These are phyloP conservation scores for Cystobasidiaceae sp. DNA, from an alignment of 1,284 basidiomycete genomes.

Conservation along the genomic window DNA sequence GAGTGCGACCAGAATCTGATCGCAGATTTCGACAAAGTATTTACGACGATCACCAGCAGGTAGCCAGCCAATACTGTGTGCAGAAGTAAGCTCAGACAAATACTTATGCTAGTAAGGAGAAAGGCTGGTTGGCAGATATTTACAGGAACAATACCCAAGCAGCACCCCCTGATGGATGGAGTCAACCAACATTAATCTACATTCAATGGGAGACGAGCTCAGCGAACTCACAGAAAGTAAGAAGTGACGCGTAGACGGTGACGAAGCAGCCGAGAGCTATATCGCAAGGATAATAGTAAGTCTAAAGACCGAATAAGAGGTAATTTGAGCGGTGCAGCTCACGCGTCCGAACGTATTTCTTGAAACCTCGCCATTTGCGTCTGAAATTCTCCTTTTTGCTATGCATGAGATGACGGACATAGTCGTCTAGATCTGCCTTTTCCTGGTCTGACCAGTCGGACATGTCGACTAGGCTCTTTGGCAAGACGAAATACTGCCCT, in stretches of 20 bases:
- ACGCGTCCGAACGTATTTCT: slow-evolving; percentile 32
- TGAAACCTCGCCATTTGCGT: slow-evolving; percentile 24
- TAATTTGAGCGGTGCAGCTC: neutral
- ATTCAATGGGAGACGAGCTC: too few relatives aligned
- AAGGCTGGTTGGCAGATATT: slow-evolving; percentile 7
- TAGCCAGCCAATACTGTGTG: slow-evolving; percentile 32
- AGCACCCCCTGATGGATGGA: too few relatives aligned
- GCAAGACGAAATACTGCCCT: slow-evolving; percentile 31
- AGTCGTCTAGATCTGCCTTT: slow-evolving; percentile 34
- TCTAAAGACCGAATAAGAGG: neutral
- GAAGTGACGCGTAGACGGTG: slow-evolving; percentile 30
- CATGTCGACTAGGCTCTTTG: slow-evolving; percentile 29
- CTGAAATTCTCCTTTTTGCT: slow-evolving; percentile 25
- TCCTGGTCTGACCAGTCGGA: slow-evolving; percentile 32
- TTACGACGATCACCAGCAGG: slow-evolving; percentile 23
- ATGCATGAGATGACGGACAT: slow-evolving; percentile 33
- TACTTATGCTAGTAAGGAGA: neutral
- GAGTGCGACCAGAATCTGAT: slow-evolving; percentile 32
- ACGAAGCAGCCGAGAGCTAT: slow-evolving; percentile 30
- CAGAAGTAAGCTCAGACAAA: neutral
- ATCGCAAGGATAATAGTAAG: slow-evolving; percentile 1
- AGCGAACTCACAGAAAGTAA: slow-evolving; percentile 33
- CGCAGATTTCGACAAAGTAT: slow-evolving; percentile 32
- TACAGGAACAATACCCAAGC: slow-evolving; percentile 30
- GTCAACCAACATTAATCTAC: too few relatives aligned